Percentiles rank a stretch among this genome's conserved stretches.
Conservation (phyloP, 1,284 basidiomycete species). For the Microbotryum silenes-acaulis region DNA sequence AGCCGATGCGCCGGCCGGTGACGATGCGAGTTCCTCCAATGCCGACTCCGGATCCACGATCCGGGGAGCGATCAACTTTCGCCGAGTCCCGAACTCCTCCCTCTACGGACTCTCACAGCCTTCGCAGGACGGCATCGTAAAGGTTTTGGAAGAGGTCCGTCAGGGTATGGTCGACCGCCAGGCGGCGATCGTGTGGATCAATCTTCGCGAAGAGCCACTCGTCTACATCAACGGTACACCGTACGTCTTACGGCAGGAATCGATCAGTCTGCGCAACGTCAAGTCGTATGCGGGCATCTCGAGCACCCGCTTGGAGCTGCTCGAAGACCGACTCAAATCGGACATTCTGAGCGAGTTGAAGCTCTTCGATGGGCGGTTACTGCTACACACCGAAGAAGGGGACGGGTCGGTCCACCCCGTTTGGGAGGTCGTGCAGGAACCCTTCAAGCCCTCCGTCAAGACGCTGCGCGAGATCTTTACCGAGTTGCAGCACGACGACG, state of each 20-base stretch:
- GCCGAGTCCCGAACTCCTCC: slow-evolving; percentile 70
- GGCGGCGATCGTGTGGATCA: slow-evolving; percentile 70
- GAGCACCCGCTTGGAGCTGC: slow-evolving; percentile 69
- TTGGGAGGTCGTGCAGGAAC: slow-evolving; percentile 76
- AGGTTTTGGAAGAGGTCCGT: slow-evolving; percentile 54
- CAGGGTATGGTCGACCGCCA: slow-evolving; percentile 55
- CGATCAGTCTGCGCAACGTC: slow-evolving; percentile 40
- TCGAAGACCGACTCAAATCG: slow-evolving; percentile 84
- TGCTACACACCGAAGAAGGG: slow-evolving; percentile 81
- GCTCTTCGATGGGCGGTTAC: slow-evolving; percentile 73
- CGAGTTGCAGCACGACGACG: slow-evolving; percentile 36
- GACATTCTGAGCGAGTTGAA: slow-evolving; percentile 80
- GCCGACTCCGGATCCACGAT: slow-evolving; percentile 41
- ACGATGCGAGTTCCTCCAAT: no score
- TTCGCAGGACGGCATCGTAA: slow-evolving; percentile 77
- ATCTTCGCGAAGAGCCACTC: slow-evolving; percentile 73
- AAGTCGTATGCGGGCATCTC: slow-evolving; percentile 61
- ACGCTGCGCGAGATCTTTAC: slow-evolving; percentile 89
- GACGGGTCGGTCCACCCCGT: slow-evolving; percentile 87
- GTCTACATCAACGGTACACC: slow-evolving; percentile 70
- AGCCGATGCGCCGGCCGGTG: no score
- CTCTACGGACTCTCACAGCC: slow-evolving; percentile 88
- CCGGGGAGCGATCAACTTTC: slow-evolving; percentile 90
- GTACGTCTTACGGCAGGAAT: slow-evolving; percentile 44
- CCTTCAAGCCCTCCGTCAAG: slow-evolving; percentile 47